Evolutionary conservation across 78 protist species (phyloP).

Genomic region (Cyanophora paradoxa): DNA sequence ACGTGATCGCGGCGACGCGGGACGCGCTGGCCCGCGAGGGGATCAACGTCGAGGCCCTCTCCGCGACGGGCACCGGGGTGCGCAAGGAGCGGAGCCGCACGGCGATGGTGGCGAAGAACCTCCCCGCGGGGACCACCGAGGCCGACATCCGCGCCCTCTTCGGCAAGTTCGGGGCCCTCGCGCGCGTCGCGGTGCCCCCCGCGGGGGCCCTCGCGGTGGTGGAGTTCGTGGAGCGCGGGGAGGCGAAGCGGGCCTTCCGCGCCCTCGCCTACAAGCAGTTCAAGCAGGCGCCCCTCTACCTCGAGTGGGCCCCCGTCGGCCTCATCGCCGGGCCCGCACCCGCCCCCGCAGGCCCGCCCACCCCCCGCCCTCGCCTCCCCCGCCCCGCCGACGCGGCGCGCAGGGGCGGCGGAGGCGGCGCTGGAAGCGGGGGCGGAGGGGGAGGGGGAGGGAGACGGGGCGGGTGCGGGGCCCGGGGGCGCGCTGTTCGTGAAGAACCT

Average conservation of each 20-base stretch:
- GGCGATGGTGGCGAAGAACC: constrained; percentile 78
- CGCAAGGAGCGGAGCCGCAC: constrained; percentile 36
- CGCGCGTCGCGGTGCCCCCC: constrained; percentile 51
- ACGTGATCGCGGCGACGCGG: constrained; percentile 61
- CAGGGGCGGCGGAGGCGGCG: neutral
- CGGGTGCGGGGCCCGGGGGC: neutral
- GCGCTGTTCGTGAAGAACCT: constrained; percentile 85
- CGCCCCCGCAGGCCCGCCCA: neutral
- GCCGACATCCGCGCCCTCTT: constrained; percentile 50
- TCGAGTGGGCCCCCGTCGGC: constrained; percentile 91
- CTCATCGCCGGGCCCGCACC: neutral
- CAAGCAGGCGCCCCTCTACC: constrained; percentile 75
- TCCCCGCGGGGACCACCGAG: constrained; percentile 42
- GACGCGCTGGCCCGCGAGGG: constrained; percentile 60
- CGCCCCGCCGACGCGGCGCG: neutral
- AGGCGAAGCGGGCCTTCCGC: constrained; percentile 81
- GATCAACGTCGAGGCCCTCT: constrained; percentile 14
- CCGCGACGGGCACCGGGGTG: neutral
- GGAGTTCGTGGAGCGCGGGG: constrained; percentile 60
- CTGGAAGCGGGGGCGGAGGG: neutral
- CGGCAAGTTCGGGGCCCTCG: neutral
- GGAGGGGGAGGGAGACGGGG: constrained; percentile 14
- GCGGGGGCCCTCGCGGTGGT: constrained; percentile 70
- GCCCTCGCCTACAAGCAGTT: constrained; percentile 73
- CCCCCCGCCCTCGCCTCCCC: neutral